Evolutionary conservation across 345 rosid genomes (phyloP).

Genomic region (Corchorus capsularis): DNA sequence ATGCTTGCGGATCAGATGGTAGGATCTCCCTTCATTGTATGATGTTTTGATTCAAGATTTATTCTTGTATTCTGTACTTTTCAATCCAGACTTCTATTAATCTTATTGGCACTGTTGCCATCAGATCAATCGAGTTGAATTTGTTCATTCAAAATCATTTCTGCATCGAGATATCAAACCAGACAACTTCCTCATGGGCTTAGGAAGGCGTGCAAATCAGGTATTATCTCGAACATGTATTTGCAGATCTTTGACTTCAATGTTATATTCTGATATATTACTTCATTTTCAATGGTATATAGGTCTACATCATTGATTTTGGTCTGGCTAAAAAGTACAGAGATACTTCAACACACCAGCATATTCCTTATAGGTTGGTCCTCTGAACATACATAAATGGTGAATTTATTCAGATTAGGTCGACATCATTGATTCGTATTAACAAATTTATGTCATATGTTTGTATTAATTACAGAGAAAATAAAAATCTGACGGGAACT

Average conservation of each 20-base stretch:
- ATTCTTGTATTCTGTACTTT: constrained; percentile 3
- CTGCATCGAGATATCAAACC: constrained; percentile 97
- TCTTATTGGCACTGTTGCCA: constrained; percentile 15
- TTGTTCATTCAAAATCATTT: constrained; percentile 87
- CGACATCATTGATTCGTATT: neutral
- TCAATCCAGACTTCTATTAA: neutral
- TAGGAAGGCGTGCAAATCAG: constrained; percentile 95
- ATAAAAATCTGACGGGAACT: constrained; percentile 95
- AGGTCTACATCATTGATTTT: constrained; percentile 90
- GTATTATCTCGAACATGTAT: constrained; percentile 27
- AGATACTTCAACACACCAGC: constrained; percentile 81
- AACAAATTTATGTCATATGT: neutral
- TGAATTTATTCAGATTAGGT: neutral
- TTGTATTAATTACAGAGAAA: constrained; percentile 61
- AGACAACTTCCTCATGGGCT: constrained; percentile 94
- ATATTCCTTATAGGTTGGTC: constrained; percentile 85
- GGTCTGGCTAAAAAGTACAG: constrained; percentile 95
- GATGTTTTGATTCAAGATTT: neutral
- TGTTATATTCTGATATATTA: neutral
- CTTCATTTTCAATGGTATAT: constrained; percentile 21
- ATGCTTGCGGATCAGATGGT: constrained; percentile 99
- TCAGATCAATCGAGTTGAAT: constrained; percentile 92
- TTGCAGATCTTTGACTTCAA: neutral
- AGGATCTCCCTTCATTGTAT: neutral
- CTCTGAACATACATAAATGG: neutral